Evolutionary conservation across 148 eudicot genomes (phyloP), one percentile per base, ranked within the genome.

Genomic region (Silene latifolia): DNA sequence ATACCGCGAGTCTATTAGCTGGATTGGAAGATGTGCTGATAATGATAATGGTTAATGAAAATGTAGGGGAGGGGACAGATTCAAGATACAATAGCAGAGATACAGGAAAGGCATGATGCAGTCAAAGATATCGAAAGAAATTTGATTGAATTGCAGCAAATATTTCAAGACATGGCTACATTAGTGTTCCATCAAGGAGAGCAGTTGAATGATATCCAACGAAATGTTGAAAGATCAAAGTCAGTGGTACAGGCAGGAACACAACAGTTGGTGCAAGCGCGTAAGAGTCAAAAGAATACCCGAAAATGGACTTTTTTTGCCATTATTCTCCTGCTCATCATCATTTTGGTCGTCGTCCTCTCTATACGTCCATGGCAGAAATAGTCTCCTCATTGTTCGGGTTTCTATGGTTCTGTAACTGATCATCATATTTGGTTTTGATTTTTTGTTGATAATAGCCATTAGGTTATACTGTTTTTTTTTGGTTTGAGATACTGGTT

Each of bases 91-190:
- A 82, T 88, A 9, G 82, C 85, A 12, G 90, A 88, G 82, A 82
- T 88, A n/a, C 87, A 85, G 71, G 90, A 88, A 74, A 74, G 90
- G 75, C 90, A 88, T 25, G 90, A 83, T 0, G 88, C 90, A 0
- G 88, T 85, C 3, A 83, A 77, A 78, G 90, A 85, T 68, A 78
- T 88, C 0, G 88, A 88, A 78, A 83, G 84, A 57, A 83, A 78
- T 69, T 23, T 88, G 77, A 76, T 32, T 42, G 86, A 85, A 62
- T 78, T 88, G 42, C 87, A 86, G 66, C 89, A 88, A 47, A 85
- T 88, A 56, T 88, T 86, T 62, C 63, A 82, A 65, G 89, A 88
- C 78, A 84, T 88, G 87, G 86, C 91, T 6, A 86, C 85, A 25
- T 71, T 88, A 67, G 89, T 88, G 11, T 74, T 86, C 54, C 77